Percentiles rank a stretch among this genome's conserved stretches.
phyloP scores from a whole-genome alignment of 2,329 filamentous ascomycete genomes.

The Ophiostoma pallidulum region DNA sequence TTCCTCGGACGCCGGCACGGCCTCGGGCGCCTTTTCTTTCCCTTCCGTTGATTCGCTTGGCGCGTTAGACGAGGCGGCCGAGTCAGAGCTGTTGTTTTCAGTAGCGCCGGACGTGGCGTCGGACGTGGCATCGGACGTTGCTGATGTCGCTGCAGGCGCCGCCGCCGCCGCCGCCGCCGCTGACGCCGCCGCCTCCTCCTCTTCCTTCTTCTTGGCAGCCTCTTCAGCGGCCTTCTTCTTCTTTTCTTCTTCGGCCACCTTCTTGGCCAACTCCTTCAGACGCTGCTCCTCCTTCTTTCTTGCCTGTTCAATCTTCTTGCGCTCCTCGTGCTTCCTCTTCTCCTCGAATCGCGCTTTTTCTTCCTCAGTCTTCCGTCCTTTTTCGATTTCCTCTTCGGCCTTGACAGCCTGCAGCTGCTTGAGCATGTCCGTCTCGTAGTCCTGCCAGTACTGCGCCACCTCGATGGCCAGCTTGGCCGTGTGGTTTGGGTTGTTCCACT shows the following conservation, averaged over 20 bases:
- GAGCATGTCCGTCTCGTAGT: slow-evolving; percentile 13
- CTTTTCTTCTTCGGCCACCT: slow-evolving; percentile 8
- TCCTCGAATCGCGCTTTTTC: no score
- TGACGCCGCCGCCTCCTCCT: slow-evolving; percentile 3
- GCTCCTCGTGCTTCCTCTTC: slow-evolving; percentile 10
- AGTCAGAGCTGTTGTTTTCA: no score
- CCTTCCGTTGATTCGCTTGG: neutral
- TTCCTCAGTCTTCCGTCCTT: slow-evolving; percentile 12
- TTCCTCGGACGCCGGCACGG: neutral
- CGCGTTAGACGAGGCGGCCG: no score
- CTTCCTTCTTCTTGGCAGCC: neutral
- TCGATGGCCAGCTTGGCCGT: slow-evolving; percentile 14
- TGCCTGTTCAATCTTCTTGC: slow-evolving; percentile 6
- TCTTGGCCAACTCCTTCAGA: no score
- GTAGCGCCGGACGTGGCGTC: neutral
- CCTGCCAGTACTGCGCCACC: slow-evolving; percentile 18
- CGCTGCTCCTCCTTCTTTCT: neutral
- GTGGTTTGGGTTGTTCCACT: slow-evolving; percentile 22
- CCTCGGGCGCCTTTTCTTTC: neutral
- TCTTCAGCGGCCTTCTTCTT: slow-evolving; percentile 11
- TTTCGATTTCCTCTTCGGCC: slow-evolving; percentile 3
- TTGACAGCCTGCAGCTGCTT: slow-evolving; percentile 5
- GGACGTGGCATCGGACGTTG: neutral
- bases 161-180: neutral
- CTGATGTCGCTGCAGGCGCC: neutral